phyloP scores from a whole-genome alignment of 106 monocot species.

The Dactylorhiza incarnata region DNA sequence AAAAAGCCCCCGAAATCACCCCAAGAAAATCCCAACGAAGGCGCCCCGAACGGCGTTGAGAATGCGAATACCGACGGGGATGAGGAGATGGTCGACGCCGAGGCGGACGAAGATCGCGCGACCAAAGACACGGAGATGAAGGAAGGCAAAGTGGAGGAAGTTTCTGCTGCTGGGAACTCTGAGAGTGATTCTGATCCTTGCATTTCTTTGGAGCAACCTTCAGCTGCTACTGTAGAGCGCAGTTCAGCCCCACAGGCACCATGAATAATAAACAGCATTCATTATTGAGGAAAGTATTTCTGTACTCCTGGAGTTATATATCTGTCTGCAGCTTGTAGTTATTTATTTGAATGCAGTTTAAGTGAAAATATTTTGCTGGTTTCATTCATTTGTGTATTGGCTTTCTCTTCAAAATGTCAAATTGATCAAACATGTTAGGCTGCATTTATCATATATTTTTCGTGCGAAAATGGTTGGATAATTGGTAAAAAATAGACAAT shows the following conservation, averaged over 20 bases:
- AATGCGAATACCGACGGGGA: constrained; percentile 33
- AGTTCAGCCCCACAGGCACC: background rate
- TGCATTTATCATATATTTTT: too few relatives aligned
- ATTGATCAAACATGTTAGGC: too few relatives aligned
- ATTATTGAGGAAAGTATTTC: background rate
- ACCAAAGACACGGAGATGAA: constrained; percentile 43
- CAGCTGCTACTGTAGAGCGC: background rate
- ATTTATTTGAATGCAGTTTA: too few relatives aligned
- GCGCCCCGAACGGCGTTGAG: constrained; percentile 35
- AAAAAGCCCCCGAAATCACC: constrained; percentile 10
- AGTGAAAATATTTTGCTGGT: too few relatives aligned
- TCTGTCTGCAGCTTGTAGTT: too few relatives aligned
- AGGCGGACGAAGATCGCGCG: constrained; percentile 17
- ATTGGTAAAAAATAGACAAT: too few relatives aligned
- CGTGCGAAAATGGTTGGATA: too few relatives aligned
- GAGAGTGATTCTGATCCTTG: constrained; percentile 4
- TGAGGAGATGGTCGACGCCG: constrained; percentile 86
- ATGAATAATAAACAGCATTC: background rate
- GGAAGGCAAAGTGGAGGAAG: constrained; percentile 30
- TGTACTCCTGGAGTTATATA: background rate
- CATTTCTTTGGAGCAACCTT: constrained; percentile 1
- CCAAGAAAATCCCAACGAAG: constrained; percentile 10
- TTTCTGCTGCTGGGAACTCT: background rate
- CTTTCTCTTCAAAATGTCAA: too few relatives aligned
- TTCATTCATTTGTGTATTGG: too few relatives aligned